Evolutionary conservation across 495 filamentous ascomycete species (phyloP).

Genomic region (Tuber microsphaerosporum): DNA sequence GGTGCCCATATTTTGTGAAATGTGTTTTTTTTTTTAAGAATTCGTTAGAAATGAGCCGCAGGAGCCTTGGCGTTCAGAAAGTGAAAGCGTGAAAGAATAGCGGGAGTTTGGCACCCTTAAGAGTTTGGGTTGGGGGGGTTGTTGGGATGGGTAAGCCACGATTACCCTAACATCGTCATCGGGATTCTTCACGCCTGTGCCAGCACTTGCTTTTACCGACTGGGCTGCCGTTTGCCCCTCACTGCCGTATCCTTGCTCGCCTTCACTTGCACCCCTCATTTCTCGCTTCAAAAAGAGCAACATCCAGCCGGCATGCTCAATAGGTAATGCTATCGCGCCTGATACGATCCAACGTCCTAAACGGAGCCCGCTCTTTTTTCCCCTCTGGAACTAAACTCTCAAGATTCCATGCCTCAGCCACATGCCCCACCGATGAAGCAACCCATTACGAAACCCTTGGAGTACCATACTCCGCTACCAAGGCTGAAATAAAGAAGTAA

Average conservation of each 20-base stretch:
- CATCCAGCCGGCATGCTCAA: slow-evolving; percentile 15
- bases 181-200: not conserved
- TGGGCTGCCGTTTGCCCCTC: not conserved
- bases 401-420: slow-evolving; percentile 46
- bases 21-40: slow-evolving; percentile 7
- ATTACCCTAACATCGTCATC: not conserved
- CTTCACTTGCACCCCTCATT: not conserved
- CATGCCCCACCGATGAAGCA: slow-evolving; percentile 39
- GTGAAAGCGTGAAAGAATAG: not conserved
- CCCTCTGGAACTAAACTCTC: not conserved
- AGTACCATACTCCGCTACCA: slow-evolving; percentile 59
- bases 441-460: slow-evolving; percentile 81
- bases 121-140: not conserved
- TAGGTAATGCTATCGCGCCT: slow-evolving; percentile 26
- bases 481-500: slow-evolving; percentile 77
- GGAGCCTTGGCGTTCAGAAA: not conserved
- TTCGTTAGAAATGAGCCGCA: not conserved
- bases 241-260: not conserved
- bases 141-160: not conserved
- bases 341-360: not conserved
- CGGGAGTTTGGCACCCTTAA: not conserved
- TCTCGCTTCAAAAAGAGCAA: not conserved
- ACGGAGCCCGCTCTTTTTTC: not conserved
- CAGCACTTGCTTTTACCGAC: not conserved
- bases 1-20: slow-evolving; percentile 18